Evolutionary conservation across 176 grass and related monocot species (phyloP), one percentile per base, ranked within the genome.

Genomic region (Musa beccarii): DNA sequence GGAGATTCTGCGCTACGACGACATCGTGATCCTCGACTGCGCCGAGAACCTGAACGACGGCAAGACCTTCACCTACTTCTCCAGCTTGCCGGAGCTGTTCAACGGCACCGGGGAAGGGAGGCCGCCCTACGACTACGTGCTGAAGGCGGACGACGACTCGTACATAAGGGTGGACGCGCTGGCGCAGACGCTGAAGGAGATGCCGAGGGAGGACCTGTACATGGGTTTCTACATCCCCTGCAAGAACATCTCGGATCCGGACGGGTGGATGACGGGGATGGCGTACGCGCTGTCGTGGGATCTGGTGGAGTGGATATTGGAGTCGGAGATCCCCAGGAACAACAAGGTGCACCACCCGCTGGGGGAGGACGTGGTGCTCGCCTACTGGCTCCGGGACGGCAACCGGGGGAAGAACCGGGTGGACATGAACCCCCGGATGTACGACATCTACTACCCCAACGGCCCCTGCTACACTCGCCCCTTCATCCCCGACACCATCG

Each of bases 81-180:
- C 89, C 23, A 53, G 76, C 63, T 72, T 89, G 9, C 86, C 89
- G 2, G 22, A 17, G 8, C 78, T 86, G 68, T 66, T 84, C 74
- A 63, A 20, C 53, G 68, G 10, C 52, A 11, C 19, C 3, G 74
- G 55, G 22, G 23, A 0, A 2, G 26, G 19, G 26, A 43, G 2
- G 26, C 70, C 29, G 0, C 79, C 89, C 8, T 97, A 93, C 73
- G 89, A 97, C 83, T 97, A 90, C 70, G 87, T 86, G 51, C 83
- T 90, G 79, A 97, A 97, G 89, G 84, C 81, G 59, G 93, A 97
- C 54, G 90, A 97, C 72, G 90, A 97, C 84, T 89, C 90, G 66
- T 97, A 90, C 81, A 68, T 97, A 1, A 76, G 59, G 67, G 81
- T 97, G 68, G 90, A 83, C 55, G 81, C 74, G 54, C 74, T 97